Evolutionary conservation across 352 stramenopile genomes (phyloP).

Genomic region (Aphanomyces euteiches): DNA sequence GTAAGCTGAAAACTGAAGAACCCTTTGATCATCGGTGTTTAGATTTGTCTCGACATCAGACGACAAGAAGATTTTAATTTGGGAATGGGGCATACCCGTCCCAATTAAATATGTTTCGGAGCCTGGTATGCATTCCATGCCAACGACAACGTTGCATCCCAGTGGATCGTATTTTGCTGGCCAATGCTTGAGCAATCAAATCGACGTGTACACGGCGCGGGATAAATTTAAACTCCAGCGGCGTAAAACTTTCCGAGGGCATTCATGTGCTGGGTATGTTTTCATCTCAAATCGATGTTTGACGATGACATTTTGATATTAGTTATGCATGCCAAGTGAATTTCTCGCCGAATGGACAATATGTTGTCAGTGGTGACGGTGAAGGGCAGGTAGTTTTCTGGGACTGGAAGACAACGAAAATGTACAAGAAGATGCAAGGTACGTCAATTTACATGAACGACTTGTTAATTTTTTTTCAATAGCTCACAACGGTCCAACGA

Average conservation of each 20-base stretch:
- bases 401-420: slow-evolving; percentile 97
- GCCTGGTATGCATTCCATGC: slow-evolving; percentile 99
- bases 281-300: background rate
- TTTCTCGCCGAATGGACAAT: slow-evolving; percentile 95
- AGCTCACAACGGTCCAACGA: slow-evolving; percentile 93
- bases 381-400: slow-evolving; percentile 98
- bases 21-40: background rate
- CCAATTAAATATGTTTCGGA: slow-evolving; percentile 99
- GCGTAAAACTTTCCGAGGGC: slow-evolving; percentile 92
- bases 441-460: background rate
- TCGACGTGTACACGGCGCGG: slow-evolving; percentile 94
- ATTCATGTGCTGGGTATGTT: slow-evolving; percentile 91
- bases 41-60: slow-evolving; percentile 93
- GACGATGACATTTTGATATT: background rate
- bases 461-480: slow-evolving; percentile 14
- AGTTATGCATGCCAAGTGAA: slow-evolving; percentile 89
- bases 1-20: slow-evolving; percentile 9
- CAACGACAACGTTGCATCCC: slow-evolving; percentile 92
- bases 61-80: slow-evolving; percentile 98
- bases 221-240: slow-evolving; percentile 95
- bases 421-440: slow-evolving; percentile 72
- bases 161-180: slow-evolving; percentile 90
- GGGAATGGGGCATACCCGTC: slow-evolving; percentile 97
- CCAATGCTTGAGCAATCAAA: slow-evolving; percentile 98
- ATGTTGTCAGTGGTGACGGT: slow-evolving; percentile 92